Conservation (phyloP, 257 asterid genomes). For the Mitragyna speciosa region DNA sequence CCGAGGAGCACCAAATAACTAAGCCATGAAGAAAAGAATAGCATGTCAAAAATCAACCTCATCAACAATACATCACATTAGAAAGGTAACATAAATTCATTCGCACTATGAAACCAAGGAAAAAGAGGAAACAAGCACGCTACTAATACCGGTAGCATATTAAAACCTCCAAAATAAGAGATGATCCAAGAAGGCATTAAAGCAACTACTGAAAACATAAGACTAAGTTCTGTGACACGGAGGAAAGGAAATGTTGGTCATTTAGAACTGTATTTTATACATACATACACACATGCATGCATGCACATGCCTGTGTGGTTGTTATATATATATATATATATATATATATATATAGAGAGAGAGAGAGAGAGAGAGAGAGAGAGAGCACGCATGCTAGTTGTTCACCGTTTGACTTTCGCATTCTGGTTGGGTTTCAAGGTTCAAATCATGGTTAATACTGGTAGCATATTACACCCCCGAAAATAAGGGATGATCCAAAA, state of each 20-base stretch:
- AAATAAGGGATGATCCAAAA: background rate
- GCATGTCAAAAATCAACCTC: background rate
- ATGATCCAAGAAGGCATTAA: background rate
- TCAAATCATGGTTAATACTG: background rate
- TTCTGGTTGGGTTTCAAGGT: background rate
- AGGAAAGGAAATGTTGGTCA: too few relatives aligned
- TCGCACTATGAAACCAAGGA: background rate
- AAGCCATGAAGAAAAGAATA: background rate
- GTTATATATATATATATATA: too few relatives aligned
- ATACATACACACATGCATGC: too few relatives aligned
- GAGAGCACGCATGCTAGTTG: background rate
- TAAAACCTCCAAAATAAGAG: background rate
- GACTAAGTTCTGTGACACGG: background rate
- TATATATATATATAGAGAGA: too few relatives aligned
- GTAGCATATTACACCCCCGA: background rate
- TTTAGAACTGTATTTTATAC: too few relatives aligned
- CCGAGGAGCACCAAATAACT: constrained; percentile 87
- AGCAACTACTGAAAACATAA: background rate
- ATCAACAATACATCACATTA: too few relatives aligned
- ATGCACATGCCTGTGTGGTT: too few relatives aligned
- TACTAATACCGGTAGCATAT: background rate
- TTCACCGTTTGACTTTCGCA: background rate
- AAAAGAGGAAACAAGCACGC: background rate
- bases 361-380: background rate
- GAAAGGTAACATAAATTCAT: background rate